Evolutionary conservation across 2,329 filamentous ascomycete genomes (phyloP).

Genomic region (Fusarium sp.): DNA sequence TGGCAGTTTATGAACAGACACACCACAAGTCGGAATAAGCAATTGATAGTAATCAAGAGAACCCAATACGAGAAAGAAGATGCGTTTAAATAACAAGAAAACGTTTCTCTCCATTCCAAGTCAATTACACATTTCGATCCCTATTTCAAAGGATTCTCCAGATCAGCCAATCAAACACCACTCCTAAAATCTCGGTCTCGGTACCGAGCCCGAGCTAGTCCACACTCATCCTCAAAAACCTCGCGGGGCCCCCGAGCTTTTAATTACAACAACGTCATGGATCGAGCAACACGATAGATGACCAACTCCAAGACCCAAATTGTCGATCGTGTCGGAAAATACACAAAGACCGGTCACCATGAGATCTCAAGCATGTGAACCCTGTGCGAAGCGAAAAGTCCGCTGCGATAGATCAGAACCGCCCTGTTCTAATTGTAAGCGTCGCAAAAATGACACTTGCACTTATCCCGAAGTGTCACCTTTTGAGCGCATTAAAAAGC

Average conservation of each 20-base stretch:
- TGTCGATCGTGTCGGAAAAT: not conserved
- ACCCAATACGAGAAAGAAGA: not conserved
- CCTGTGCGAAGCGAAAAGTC: slow-evolving; percentile 33
- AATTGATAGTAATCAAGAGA: not conserved
- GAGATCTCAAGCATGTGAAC: slow-evolving; percentile 26
- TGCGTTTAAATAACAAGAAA: not conserved
- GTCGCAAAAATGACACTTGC: slow-evolving; percentile 27
- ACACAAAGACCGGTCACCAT: not conserved
- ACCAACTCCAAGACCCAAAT: not conserved
- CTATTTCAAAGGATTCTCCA: not conserved
- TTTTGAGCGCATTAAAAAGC: slow-evolving; percentile 11
- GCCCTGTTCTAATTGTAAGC: slow-evolving; percentile 24
- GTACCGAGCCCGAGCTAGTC: slow-evolving; percentile 25
- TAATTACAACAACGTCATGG: slow-evolving; percentile 23
- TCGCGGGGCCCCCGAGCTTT: slow-evolving; percentile 22
- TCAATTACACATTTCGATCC: slow-evolving; percentile 9
- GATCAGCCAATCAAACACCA: not conserved
- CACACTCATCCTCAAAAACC: not conserved
- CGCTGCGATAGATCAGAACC: slow-evolving; percentile 27
- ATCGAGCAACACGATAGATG: not conserved
- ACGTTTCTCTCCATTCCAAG: not conserved
- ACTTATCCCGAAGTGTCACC: slow-evolving; percentile 21
- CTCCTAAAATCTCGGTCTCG: slow-evolving; percentile 3
- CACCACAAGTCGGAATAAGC: not conserved
- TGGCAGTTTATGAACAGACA: not conserved